Base-by-base conservation (phyloP, 2,329 filamentous ascomycete species). In the Sclerotinia subarctica region DNA sequence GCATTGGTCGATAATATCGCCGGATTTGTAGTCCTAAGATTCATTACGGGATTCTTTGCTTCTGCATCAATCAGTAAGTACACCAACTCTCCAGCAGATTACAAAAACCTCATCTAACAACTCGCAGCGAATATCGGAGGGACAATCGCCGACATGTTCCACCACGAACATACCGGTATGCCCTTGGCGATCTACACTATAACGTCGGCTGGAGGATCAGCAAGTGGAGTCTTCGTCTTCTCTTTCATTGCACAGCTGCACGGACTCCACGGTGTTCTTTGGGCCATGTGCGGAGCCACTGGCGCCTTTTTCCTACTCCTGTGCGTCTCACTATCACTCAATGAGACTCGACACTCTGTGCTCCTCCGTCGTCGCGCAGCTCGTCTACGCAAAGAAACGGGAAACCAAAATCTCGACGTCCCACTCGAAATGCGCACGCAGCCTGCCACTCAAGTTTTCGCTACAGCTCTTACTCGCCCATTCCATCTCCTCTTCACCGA, bases 1-100 rank as follows among this genome's bases (percentile, higher is more conserved):
- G 90, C 87, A 0, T 80, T 90, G 15, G 82, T 87, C 0, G 84
- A 84, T 1, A 81, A 80, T 60, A 77, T 83, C 11, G 77, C 77
- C 0, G 80, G 80, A 6, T 75, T 83, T 13, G 77, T 83, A 49
- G 78, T 77, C 2, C 82, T 84, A 62, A 79, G 83, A 0, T 83
- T 85, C 69, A 73, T 85, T 2, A 79, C 81, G 0, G 83, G 82
- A 0, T 76, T 82, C 83, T 7, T 80, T 85, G 59, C 80, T 80
- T 2, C 54, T 62, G 56, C 64, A 60, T 62, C 64, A 44, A 66
- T 66, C 38, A 66, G 64, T 66, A 35, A 47, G 64, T 24, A 51
- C 4, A 10, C 26, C 10, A 24, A 21, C 29, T 5, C 3, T 58
- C n/a, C 2, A 62, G 2, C 6, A 7, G 3, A 19, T 17, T 26